Evolutionary conservation across 176 grass and related monocot genomes (phyloP), one percentile per base, ranked within the genome.

Genomic region (Avena eriantha): DNA sequence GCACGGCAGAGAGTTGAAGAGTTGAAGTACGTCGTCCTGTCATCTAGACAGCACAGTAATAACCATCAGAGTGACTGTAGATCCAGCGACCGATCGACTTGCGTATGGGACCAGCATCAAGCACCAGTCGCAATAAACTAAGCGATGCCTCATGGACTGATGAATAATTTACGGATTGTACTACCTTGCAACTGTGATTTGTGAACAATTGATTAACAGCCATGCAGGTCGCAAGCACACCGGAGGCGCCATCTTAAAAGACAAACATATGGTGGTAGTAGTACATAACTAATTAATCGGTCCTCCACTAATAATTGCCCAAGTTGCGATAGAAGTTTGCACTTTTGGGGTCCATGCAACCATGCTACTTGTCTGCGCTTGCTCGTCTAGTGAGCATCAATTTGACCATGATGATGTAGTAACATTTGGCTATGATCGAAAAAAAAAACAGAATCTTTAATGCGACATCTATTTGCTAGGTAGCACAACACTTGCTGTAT

Each of bases 231-330:
- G 17, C 18, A 41, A 70, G 68, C 35, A 19, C 35, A 70, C 35
- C 3, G 41, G 18, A 70, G 67, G 67, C 10, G 67, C 67, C 18
- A 70, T 41, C 36, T 41, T 70, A 10, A 70, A 70, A 36, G 67
- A 21, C 67, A 21, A 21, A 11, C 66, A 39, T 39, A 36, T 69
- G 35, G 29, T 69, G 35, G 29, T 67, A 31, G 29, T 67, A 31
- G 6, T 70, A 41, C 67, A 70, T 39, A 43, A 36, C 11, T 72
- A 72, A 45, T 72, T 46, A 72, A 72, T 72, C 69, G 21, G 69
- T 72, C 69, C 69, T 72, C 69, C 69, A 45, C 19, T 43, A 72
- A 46, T 46, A 13, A 72, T 72, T 46, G 69, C 19, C 36, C 36
- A 46, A 46, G 69, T 72, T 72, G 69, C 0, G 16, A 72, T 72